Base-by-base conservation (phyloP, 257 asterid species). In the Lavandula angustifolia region DNA sequence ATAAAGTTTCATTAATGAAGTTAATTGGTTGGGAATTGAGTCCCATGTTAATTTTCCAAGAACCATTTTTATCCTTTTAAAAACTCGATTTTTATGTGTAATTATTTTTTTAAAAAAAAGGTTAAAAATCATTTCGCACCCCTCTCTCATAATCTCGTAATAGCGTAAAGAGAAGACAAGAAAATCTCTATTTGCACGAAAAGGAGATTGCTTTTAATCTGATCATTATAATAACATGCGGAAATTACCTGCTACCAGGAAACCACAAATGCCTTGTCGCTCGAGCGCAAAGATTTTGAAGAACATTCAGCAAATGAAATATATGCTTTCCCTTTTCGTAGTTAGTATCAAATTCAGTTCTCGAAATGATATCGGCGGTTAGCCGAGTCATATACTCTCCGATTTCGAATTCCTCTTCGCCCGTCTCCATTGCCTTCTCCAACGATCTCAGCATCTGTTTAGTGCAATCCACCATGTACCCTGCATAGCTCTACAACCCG, bases 341-440 rank as follows among this genome's bases (percentile, higher is more conserved):
- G 70, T 83, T 90, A 31, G 74, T 61, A 16, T 83, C 99, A 43
- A 92, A 90, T 64, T 85, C 95, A 3, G 96, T 90, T 61, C 95
- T 73, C 0, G 99, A 86, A 44, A 92, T 92, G 4, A 92, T 90
- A 54, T 87, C 99, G 1, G 99, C 99, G 0, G 99, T 87, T 6
- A 92, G 78, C 0, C 84, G 81, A 11, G 92, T 50, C 99, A 92
- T 90, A 34, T 80, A 59, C 63, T 83, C 87, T 16, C 96, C 96
- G 0, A 92, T 89, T 44, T 92, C 97, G 0, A 92, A 73, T 75
- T 92, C 99, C 0, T 22, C 59, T 17, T 76, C 53, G 0, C 97
- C 97, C 11, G 33, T 68, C 35, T 60, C 70, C 29, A 79, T 34
- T 5, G 61, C 79, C 3, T 71, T 80, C 6, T 64, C 62, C 9